phyloP scores from a whole-genome alignment of 2,329 filamentous ascomycete genomes.

The Ophiocordyceps australis region DNA sequence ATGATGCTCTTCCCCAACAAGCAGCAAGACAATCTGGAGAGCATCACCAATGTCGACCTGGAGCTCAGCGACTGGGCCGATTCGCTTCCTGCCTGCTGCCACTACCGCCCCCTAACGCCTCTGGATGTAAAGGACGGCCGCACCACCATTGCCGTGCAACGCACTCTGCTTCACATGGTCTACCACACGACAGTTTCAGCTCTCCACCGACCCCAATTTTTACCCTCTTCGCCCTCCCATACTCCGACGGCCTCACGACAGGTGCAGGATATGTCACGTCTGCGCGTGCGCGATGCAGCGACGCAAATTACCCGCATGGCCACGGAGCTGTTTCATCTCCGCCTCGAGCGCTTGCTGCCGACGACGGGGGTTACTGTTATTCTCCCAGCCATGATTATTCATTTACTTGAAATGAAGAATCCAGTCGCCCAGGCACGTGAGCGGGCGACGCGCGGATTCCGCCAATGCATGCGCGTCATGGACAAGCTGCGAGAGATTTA shows the following conservation, averaged over 20 bases:
- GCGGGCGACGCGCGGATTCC: constrained; percentile 62
- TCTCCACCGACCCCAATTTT: constrained; percentile 76
- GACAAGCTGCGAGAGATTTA: constrained; percentile 78
- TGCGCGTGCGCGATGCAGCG: constrained; percentile 69
- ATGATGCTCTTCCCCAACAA: constrained; percentile 92
- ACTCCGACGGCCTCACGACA: constrained; percentile 39
- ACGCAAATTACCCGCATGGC: constrained; percentile 74
- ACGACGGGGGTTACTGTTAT: constrained; percentile 85
- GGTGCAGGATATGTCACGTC: constrained; percentile 65
- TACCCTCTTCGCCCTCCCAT: constrained; percentile 49
- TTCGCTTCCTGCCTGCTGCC: constrained; percentile 51
- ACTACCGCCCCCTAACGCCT: constrained; percentile 39
- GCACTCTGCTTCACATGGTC: constrained; percentile 81
- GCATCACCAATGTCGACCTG: constrained; percentile 61
- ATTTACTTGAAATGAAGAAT: constrained; percentile 82
- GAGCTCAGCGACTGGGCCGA: constrained; percentile 65
- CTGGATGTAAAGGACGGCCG: constrained; percentile 41
- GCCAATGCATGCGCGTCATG: constrained; percentile 84
- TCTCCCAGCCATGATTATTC: constrained; percentile 83
- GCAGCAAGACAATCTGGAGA: constrained; percentile 60
- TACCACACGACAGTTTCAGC: constrained; percentile 86
- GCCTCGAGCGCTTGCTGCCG: constrained; percentile 63
- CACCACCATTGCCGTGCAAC: constrained; percentile 48
- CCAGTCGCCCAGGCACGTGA: constrained; percentile 53
- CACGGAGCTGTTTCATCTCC: constrained; percentile 51